Evolutionary conservation across 2,329 filamentous ascomycete genomes (phyloP), one percentile per base, ranked within the genome.

Genomic region (Cercospora berteroae): DNA sequence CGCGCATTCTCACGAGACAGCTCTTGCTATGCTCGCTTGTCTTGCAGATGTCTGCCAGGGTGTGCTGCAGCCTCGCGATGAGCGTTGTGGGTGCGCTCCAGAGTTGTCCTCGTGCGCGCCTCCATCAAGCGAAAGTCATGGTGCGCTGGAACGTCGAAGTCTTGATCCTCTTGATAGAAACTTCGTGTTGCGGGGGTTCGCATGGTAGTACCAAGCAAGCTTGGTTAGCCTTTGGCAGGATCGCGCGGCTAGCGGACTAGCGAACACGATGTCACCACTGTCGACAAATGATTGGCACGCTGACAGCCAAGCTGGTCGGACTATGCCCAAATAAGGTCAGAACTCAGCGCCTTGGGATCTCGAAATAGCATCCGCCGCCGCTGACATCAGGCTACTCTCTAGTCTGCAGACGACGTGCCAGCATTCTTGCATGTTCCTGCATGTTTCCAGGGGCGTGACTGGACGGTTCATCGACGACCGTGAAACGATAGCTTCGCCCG

Each of bases 361-460:
- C 12, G 33, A 44, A 64, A 64, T 64, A 64, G 48, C 31, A 63
- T 39, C 16, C 16, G 18, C 61, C 61, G 61, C 61, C 50, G 50
- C 29, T 63, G 61, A 63, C 48, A 56, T 63, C 44, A 63, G 48
- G 18, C 8, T 50, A 36, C 50, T 44, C 10, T 52, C 31, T 61
- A 61, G 59, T 50, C 20, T 50, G 39, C 59, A 61, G 61, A 57
- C 50, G 27, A 18, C 18, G 48, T 36, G 20, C 60, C 42, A 52
- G 20, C 18, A 39, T 39, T 18, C 50, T 23, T 33, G 31, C n/a
- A 29, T n/a, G 48, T 63, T 56, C 60, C 50, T 57, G 61, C 61
- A 64, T 29, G 61, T 31, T 31, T 52, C 42, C 33, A 57, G 20
- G 48, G 16, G 6, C 16, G 23, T 48, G 50, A 33, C 23, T 56